Percentiles rank a stretch among this genome's conserved stretches.
Conservation (phyloP, 495 filamentous ascomycete species). For the Tuber microsphaerosporum region DNA sequence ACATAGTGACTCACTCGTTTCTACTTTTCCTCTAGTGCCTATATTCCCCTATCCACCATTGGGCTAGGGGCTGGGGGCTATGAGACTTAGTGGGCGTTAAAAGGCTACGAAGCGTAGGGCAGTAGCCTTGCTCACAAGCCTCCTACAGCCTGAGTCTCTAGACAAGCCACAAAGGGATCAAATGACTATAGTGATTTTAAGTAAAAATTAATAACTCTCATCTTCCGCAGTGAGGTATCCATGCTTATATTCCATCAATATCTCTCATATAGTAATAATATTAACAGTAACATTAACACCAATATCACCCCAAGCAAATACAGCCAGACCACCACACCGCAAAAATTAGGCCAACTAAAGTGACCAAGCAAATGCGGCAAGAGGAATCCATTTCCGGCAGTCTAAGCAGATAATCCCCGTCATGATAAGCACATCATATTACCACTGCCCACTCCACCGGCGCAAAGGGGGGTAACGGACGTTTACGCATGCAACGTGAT, state of each 20-base stretch:
- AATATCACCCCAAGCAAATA: background rate
- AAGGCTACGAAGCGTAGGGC: background rate
- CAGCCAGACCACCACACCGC: background rate
- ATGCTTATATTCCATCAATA: background rate
- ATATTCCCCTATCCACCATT: background rate
- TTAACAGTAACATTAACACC: background rate
- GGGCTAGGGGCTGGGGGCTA: background rate
- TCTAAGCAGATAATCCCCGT: background rate
- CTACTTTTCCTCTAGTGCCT: background rate
- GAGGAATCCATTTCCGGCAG: background rate
- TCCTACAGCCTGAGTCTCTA: background rate
- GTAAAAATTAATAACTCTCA: background rate
- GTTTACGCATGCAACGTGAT: background rate
- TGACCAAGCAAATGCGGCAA: background rate
- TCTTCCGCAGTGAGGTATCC: background rate
- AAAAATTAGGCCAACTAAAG: background rate
- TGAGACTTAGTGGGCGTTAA: background rate
- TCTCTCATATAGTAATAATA: background rate
- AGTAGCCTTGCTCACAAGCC: background rate
- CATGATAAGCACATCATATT: background rate
- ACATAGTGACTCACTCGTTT: background rate
- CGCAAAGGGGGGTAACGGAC: background rate
- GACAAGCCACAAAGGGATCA: background rate
- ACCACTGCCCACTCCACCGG: background rate
- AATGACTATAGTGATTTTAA: background rate